Evolutionary conservation across 768 basidiomycete species (phyloP).

Genomic region (Ramaria rubella): DNA sequence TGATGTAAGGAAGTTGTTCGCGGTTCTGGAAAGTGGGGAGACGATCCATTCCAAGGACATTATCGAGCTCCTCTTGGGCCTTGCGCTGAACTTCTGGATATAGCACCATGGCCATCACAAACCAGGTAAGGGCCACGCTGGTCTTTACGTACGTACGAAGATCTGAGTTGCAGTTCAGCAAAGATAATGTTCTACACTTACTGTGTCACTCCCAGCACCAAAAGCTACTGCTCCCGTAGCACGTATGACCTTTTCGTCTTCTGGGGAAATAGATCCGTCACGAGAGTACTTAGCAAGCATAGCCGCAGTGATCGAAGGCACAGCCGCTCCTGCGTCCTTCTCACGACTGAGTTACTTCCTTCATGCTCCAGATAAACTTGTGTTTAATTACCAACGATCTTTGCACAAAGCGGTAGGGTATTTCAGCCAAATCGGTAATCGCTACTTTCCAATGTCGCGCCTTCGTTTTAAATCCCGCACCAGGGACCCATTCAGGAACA

Average conservation of each 20-base stretch:
- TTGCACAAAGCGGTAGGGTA: constrained; percentile 37
- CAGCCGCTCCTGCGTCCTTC: background rate
- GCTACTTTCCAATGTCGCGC: constrained; percentile 53
- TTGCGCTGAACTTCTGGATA: constrained; percentile 7
- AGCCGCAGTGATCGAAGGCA: background rate
- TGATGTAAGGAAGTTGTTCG: background rate
- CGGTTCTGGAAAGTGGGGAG: background rate
- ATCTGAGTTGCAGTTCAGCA: background rate
- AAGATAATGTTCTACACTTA: constrained; percentile 17
- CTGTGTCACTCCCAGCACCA: constrained; percentile 39
- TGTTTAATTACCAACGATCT: constrained; percentile 36
- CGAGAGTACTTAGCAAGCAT: constrained; percentile 9
- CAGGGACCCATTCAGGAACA: constrained; percentile 62
- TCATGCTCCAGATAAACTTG: background rate
- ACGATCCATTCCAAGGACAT: background rate
- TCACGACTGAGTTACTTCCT: background rate
- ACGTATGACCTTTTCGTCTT: constrained; percentile 27
- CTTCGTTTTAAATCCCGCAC: constrained; percentile 57
- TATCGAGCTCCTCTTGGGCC: constrained; percentile 1
- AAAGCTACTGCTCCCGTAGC: constrained; percentile 35
- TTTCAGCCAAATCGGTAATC: constrained; percentile 46
- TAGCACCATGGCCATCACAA: constrained; percentile 3
- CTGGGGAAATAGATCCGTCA: background rate
- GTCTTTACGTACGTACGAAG: background rate
- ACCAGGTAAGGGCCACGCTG: background rate